Evolutionary conservation across 306 rosid species (phyloP), one percentile per base, ranked within the genome.

Genomic region (Delonix regia): DNA sequence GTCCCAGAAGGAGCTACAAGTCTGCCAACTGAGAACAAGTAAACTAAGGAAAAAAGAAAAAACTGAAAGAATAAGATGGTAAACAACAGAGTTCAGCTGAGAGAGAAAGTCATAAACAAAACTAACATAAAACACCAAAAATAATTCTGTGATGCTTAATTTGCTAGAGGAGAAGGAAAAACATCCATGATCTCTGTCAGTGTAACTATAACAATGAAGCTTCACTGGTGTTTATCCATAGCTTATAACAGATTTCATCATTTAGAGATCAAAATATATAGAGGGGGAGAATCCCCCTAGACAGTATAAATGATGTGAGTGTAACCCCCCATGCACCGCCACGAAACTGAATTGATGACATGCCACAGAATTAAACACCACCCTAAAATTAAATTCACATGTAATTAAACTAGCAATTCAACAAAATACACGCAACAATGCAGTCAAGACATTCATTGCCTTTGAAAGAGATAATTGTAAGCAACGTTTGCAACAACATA

Each of bases 161-260:
- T 47, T 28, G 24, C 34, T 1, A 34, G 28, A 39, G 2, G 33
- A 66, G 56, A n/a, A 4, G 41, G 2, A 30, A 77, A 76, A 80
- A 5, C 33, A 45, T 67, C 1, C 25, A 28, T 60, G 80, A 80
- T 38, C 85, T 83, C 89, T 77, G 73, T 86, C 89, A 83, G 89
- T 83, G 89, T 86, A 83, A 83, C 89, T 86, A 86, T 86, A 87
- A 86, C 89, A 68, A 77, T 68, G 21, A 80, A 77, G 85, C 87
- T 56, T 83, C 89, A 83, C 73, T 2, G 79, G 87, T 77, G 34
- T 45, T 33, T 36, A 77, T 62, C 83, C 87, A 8, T 83, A 41
- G 83, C 85, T 49, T 28, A 28, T 18, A 2, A 39, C 1, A 62
- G 55, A 47, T 86, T 80, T 34, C 89, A 83, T 86, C 89, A 77